These are phyloP conservation scores for Pterothamnion heteromorphum DNA, from an alignment of 31 red algal species.

Conservation along the genomic window DNA sequence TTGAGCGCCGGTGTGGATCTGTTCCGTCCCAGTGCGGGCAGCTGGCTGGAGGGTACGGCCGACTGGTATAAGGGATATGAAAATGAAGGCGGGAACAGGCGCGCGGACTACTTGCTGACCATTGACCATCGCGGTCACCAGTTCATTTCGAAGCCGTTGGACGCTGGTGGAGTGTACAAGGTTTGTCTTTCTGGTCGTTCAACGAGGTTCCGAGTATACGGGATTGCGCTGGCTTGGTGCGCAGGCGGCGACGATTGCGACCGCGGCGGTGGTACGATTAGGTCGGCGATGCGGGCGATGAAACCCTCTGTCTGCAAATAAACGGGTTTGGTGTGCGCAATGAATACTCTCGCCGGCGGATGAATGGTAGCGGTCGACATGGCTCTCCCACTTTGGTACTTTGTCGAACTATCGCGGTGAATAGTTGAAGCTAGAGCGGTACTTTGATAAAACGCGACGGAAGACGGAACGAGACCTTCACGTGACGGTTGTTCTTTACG, in stretches of 20 bases:
- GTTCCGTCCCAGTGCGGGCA: not conserved
- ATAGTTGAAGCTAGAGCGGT: too few species aligned
- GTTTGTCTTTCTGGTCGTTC: constrained; percentile 51
- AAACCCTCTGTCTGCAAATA: too few species aligned
- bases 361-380: too few species aligned
- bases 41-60: constrained; percentile 5
- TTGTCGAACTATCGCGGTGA: too few species aligned
- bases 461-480: too few species aligned
- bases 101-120: constrained; percentile 20
- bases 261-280: not conserved
- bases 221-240: constrained; percentile 45
- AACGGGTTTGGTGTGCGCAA: too few species aligned
- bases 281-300: not conserved
- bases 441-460: too few species aligned
- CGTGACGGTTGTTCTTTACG: too few species aligned
- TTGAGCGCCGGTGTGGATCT: constrained; percentile 43
- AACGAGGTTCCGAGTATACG: constrained; percentile 50
- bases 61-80: constrained; percentile 61
- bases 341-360: too few species aligned
- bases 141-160: constrained; percentile 49
- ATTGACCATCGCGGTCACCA: constrained; percentile 58
- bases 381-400: too few species aligned
- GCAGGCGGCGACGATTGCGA: not conserved
- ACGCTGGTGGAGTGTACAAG: not conserved
- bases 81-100: constrained; percentile 46